Evolutionary conservation across 768 basidiomycete species (phyloP).

Genomic region (Collybia nuda): DNA sequence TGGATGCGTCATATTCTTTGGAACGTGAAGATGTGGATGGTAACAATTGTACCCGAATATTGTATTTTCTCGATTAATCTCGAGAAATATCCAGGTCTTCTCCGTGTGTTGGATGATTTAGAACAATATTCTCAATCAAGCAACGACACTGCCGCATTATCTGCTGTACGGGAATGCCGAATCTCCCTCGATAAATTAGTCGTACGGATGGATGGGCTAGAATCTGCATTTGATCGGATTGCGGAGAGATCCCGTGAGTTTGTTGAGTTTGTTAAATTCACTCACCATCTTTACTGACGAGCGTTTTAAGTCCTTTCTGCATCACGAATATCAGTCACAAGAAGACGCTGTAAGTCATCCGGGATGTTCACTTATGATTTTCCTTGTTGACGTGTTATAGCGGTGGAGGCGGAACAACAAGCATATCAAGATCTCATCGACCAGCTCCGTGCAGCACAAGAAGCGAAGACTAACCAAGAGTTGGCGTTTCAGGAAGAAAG

Average conservation of each 20-base stretch:
- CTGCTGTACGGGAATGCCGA: constrained; percentile 64
- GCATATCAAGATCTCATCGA: constrained; percentile 72
- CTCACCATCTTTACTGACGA: not conserved
- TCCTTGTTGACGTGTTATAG: constrained; percentile 31
- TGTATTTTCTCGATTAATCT: constrained; percentile 5
- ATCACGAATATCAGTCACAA: constrained; percentile 66
- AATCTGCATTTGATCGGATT: constrained; percentile 81
- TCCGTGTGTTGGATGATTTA: constrained; percentile 64
- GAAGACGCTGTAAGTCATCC: constrained; percentile 63
- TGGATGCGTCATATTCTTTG: constrained; percentile 64
- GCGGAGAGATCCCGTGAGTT: constrained; percentile 80
- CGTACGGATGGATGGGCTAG: constrained; percentile 75
- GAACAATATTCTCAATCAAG: constrained; percentile 52
- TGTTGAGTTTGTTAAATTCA: constrained; percentile 27
- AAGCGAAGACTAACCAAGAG: constrained; percentile 58
- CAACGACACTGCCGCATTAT: constrained; percentile 44
- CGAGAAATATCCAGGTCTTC: constrained; percentile 42
- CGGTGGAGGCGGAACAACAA: constrained; percentile 72
- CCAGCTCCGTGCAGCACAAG: constrained; percentile 61
- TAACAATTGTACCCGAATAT: constrained; percentile 29
- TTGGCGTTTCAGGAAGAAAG: constrained; percentile 59
- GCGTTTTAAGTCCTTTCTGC: constrained; percentile 64
- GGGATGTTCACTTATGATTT: constrained; percentile 1
- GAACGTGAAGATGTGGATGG: constrained; percentile 76
- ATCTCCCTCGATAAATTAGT: constrained; percentile 66